These are phyloP conservation scores for Dactylellina drechsleri DNA, from an alignment of 2,329 filamentous ascomycete genomes.

Conservation along the genomic window DNA sequence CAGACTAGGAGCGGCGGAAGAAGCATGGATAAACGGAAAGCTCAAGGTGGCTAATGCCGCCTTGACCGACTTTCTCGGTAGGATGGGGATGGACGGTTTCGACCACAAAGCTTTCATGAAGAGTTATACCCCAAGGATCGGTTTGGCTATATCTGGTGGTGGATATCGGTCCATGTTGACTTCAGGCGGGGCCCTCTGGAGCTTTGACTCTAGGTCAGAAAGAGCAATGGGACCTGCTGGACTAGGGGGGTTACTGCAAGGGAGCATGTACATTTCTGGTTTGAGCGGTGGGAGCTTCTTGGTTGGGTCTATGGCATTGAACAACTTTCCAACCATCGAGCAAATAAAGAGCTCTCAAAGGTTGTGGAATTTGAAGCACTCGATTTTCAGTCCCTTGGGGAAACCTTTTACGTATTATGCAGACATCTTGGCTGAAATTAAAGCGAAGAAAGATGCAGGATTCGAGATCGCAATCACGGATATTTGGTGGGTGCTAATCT, in stretches of 20 bases:
- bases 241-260: conserved; percentile 82
- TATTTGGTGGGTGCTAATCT: conserved; percentile 71
- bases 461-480: conserved; percentile 81
- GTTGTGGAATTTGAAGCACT: conserved; percentile 73
- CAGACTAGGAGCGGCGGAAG: conserved; percentile 69
- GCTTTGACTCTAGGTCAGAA: conserved; percentile 78
- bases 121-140: conserved; percentile 74
- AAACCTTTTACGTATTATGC: conserved; percentile 69
- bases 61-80: conserved; percentile 77
- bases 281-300: conserved; percentile 87
- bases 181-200: conserved; percentile 80
- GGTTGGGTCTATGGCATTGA: conserved; percentile 79
- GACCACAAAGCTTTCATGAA: conserved; percentile 79
- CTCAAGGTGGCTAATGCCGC: conserved; percentile 77
- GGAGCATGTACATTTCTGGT: conserved; percentile 81
- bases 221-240: conserved; percentile 72
- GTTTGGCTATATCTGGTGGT: conserved; percentile 81
- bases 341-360: conserved; percentile 57
- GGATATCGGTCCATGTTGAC: conserved; percentile 88
- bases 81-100: conserved; percentile 78
- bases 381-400: conserved; percentile 69
- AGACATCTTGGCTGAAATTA: conserved; percentile 69
- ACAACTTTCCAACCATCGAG: conserved; percentile 63
- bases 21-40: conserved; percentile 76
- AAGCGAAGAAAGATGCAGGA: conserved; percentile 71